Percentiles rank a stretch among this genome's conserved stretches.
Evolutionary conservation across 2,329 filamentous ascomycete genomes (phyloP).

Genomic region (Alternaria incomplexa): DNA sequence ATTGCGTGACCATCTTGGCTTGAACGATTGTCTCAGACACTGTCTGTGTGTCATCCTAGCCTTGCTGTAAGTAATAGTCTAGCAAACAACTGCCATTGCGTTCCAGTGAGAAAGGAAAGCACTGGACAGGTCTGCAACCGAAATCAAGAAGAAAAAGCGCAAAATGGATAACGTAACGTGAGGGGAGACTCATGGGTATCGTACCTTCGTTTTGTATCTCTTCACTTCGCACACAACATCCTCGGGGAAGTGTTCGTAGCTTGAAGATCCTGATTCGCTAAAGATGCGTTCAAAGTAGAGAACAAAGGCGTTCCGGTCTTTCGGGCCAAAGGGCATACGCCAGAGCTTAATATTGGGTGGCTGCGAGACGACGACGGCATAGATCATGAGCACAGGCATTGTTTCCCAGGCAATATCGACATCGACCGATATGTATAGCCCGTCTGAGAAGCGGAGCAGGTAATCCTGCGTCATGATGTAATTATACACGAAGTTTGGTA

Average conservation of each 20-base stretch:
- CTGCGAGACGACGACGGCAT: constrained; percentile 29
- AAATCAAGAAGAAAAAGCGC: neutral
- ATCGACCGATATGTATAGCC: constrained; percentile 21
- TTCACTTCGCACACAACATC: constrained; percentile 18
- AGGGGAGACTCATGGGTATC: constrained; percentile 6
- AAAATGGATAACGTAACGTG: neutral
- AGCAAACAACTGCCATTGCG: neutral
- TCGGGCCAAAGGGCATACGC: constrained; percentile 14
- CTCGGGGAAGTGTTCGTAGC: neutral
- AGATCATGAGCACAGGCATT: constrained; percentile 15
- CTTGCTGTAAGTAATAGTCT: neutral
- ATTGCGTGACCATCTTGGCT: constrained; percentile 22
- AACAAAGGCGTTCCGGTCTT: constrained; percentile 29
- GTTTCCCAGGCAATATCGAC: constrained; percentile 11
- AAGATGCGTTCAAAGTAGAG: constrained; percentile 9
- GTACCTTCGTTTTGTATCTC: constrained; percentile 10
- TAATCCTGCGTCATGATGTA: constrained; percentile 44
- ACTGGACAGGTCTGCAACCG: neutral
- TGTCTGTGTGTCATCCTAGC: neutral
- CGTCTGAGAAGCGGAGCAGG: constrained; percentile 24
- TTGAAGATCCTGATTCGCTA: neutral
- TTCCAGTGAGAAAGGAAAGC: neutral
- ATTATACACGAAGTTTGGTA: constrained; percentile 37
- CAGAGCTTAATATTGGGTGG: constrained; percentile 26
- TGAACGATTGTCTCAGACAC: constrained; percentile 20